Conservation (phyloP, 345 rosid species). For the Clarkia xantiana region DNA sequence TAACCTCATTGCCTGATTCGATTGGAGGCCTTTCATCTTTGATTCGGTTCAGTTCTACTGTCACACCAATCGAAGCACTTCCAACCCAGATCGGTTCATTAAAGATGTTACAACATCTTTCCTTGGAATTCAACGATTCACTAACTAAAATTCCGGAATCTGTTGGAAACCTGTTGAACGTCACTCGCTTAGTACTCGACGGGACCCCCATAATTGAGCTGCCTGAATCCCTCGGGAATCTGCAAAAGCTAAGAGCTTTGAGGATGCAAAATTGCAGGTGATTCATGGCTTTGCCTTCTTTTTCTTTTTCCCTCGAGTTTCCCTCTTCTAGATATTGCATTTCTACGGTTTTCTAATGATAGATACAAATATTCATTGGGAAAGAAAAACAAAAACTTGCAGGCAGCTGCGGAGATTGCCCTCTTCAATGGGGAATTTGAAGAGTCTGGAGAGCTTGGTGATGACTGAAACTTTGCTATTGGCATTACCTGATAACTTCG, state of each 20-base stretch:
- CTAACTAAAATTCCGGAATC: slow-evolving; percentile 26
- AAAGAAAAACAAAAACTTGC: slow-evolving; percentile 17
- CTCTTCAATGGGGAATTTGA: slow-evolving; percentile 25
- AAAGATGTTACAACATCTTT: slow-evolving; percentile 26
- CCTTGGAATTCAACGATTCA: slow-evolving; percentile 10
- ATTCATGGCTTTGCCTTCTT: no score
- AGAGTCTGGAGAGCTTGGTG: slow-evolving; percentile 17
- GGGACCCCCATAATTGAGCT: slow-evolving; percentile 18
- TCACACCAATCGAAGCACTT: slow-evolving; percentile 15
- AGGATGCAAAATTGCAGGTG: slow-evolving; percentile 6
- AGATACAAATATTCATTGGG: no score
- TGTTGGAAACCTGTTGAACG: slow-evolving; percentile 21
- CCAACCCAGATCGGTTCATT: slow-evolving; percentile 27
- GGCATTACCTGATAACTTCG: slow-evolving; percentile 27
- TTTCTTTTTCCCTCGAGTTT: no score
- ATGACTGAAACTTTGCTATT: slow-evolving; percentile 30
- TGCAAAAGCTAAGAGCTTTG: slow-evolving; percentile 27
- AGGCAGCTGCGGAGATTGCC: slow-evolving; percentile 27
- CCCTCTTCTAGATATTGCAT: no score
- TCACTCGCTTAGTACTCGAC: slow-evolving; percentile 16
- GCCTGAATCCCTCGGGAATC: slow-evolving; percentile 35
- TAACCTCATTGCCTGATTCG: slow-evolving; percentile 31
- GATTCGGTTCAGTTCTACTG: slow-evolving; percentile 12
- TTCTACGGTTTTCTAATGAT: no score
- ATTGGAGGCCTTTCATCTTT: slow-evolving; percentile 22